phyloP scores from a whole-genome alignment of 1,284 basidiomycete genomes.

The Naganishia liquefaciens region DNA sequence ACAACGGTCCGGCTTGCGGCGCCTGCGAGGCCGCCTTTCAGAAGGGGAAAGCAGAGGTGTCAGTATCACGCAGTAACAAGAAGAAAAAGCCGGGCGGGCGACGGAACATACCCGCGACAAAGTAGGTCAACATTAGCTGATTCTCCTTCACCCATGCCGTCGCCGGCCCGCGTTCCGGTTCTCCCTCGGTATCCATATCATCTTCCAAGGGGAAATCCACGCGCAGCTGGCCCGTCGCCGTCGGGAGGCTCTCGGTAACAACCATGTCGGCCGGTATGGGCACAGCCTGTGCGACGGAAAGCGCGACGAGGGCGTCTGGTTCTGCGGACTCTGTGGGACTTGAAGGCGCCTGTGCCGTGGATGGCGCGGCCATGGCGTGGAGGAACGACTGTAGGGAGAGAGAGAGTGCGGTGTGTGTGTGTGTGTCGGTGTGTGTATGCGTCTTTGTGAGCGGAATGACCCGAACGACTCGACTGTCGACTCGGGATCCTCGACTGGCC shows the following conservation, averaged over 20 bases:
- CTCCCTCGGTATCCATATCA: not conserved
- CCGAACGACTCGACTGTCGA: not conserved
- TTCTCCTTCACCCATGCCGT: conserved; percentile 24
- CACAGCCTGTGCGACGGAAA: conserved; percentile 8
- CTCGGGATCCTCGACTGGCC: not conserved
- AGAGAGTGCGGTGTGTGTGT: too few species aligned
- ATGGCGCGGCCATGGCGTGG: too few species aligned
- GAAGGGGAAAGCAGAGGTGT: not conserved
- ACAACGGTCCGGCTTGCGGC: conserved; percentile 81
- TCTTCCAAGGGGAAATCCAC: conserved; percentile 1
- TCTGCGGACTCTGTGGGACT: too few species aligned
- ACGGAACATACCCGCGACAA: conserved; percentile 15
- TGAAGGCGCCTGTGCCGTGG: too few species aligned
- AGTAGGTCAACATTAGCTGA: conserved; percentile 29
- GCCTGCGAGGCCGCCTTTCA: conserved; percentile 50
- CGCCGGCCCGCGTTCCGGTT: not conserved
- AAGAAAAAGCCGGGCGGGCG: too few species aligned
- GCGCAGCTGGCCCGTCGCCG: not conserved
- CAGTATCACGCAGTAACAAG: not conserved
- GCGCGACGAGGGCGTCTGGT: not conserved
- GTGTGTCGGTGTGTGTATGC: too few species aligned
- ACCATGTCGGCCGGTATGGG: conserved; percentile 1
- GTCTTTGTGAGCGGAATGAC: not conserved
- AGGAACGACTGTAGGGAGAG: too few species aligned
- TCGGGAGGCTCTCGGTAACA: too few species aligned